These are phyloP conservation scores for Suillus clintonianus DNA, from an alignment of 768 basidiomycete species.

Conservation along the genomic window DNA sequence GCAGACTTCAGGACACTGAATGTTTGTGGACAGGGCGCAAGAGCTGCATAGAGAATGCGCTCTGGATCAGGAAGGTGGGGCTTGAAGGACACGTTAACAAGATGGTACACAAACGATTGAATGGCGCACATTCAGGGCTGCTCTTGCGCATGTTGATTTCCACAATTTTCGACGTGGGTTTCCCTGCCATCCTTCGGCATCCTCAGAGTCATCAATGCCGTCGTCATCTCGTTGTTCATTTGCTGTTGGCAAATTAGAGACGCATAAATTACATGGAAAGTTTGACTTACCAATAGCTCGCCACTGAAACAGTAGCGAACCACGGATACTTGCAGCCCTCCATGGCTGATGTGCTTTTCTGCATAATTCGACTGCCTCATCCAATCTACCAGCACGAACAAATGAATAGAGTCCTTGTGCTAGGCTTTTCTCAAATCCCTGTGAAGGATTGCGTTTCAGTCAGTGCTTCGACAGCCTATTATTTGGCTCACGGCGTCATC, in stretches of 20 bases:
- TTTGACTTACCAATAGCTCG: conserved; percentile 60
- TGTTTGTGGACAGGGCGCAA: conserved; percentile 73
- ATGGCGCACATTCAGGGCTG: conserved; percentile 69
- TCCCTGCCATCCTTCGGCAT: conserved; percentile 62
- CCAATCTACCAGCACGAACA: conserved; percentile 81
- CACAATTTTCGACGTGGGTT: conserved; percentile 80
- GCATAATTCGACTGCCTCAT: conserved; percentile 82
- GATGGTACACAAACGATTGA: background rate
- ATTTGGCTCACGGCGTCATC: conserved; percentile 71
- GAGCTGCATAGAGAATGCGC: conserved; percentile 84
- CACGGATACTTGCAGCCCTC: conserved; percentile 88
- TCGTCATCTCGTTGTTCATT: conserved; percentile 52
- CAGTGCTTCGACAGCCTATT: background rate
- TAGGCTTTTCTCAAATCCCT: conserved; percentile 83
- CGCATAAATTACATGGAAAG: background rate
- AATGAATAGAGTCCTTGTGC: conserved; percentile 78
- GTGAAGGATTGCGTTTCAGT: conserved; percentile 2
- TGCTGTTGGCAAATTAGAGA: conserved; percentile 43
- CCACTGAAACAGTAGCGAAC: conserved; percentile 80
- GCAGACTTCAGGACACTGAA: conserved; percentile 65
- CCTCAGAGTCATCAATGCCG: conserved; percentile 43
- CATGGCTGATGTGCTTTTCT: conserved; percentile 85
- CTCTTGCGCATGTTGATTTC: conserved; percentile 83
- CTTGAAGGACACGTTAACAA: conserved; percentile 30
- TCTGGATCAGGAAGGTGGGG: conserved; percentile 66